phyloP scores from a whole-genome alignment of 1,284 basidiomycete species.

The Ceratobasidium sp. region DNA sequence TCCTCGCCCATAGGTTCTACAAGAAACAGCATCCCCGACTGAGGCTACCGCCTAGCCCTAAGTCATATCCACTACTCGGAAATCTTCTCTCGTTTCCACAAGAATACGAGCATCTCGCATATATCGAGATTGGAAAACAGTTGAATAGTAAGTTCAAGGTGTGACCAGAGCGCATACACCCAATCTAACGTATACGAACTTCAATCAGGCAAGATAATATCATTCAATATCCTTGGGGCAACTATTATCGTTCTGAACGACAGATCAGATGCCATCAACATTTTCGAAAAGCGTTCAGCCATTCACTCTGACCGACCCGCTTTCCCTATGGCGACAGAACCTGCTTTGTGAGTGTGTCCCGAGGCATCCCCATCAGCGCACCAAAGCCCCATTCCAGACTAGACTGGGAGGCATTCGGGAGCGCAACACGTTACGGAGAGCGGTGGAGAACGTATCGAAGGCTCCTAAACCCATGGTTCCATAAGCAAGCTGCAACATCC shows the following conservation, averaged over 20 bases:
- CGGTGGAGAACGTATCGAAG: constrained; percentile 17
- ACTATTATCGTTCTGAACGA: constrained; percentile 15
- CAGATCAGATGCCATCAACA: not conserved
- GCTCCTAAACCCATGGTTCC: constrained; percentile 2
- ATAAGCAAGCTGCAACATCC: constrained; percentile 11
- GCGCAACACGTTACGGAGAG: constrained; percentile 2
- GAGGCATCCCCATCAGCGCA: too few relatives aligned
- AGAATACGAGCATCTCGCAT: not conserved
- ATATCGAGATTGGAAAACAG: not conserved
- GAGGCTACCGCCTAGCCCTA: constrained; percentile 4
- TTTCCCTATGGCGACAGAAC: not conserved
- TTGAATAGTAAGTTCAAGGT: not conserved
- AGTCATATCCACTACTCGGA: not conserved
- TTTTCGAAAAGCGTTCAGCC: constrained; percentile 18
- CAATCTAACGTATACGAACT: not conserved
- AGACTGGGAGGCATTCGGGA: too few relatives aligned
- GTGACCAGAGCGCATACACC: not conserved
- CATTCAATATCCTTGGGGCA: not conserved
- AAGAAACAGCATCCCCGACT: too few relatives aligned
- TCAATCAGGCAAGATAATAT: constrained; percentile 6
- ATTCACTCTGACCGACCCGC: constrained; percentile 11
- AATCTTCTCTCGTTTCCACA: constrained; percentile 7
- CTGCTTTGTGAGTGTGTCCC: constrained; percentile 13
- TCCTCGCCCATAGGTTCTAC: too few relatives aligned
- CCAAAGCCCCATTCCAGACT: too few relatives aligned